Evolutionary conservation across 2,329 filamentous ascomycete species (phyloP), one percentile per base, ranked within the genome.

Genomic region (Colletotrichum gigasporum): DNA sequence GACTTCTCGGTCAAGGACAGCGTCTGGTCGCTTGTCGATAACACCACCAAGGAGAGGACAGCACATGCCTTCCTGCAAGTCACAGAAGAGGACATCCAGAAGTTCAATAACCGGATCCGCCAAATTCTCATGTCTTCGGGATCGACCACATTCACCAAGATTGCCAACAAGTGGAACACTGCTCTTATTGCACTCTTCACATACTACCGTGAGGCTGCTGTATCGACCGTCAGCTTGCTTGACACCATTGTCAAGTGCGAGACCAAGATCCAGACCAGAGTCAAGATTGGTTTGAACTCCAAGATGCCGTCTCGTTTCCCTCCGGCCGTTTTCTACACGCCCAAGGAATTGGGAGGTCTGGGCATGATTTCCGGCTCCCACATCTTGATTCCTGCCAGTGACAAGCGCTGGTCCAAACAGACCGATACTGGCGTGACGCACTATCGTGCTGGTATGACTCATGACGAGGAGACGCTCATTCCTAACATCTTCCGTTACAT

Each of bases 131-230:
- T 99, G 96, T 98, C 95, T 10, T 98, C 96, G 63, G 96, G 96
- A n/a, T 97, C 93, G 5, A 99, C 96, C 0, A 99, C 96, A 0
- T 99, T 99, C 80, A 99, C 96, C 45, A 99, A 99, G 86, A 99
- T 99, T 73, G 96, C 96, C 47, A 99, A 99, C 81, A 99, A 99
- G 81, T 99, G 96, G 96, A 99, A 99, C 79, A 99, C 96, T 0
- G 96, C 93, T 1, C 80, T 99, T 69, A 99, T 99, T 72, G 94
- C 96, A 1, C 86, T 99, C 24, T 99, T 99, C 80, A 98, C 96
- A 0, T 99, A 99, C 79, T 99, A 99, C 75, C 93, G 96, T 76
- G 96, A 99, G 76, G 96, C 96, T 48, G 96, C 96, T 14, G 95
- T 98, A 2, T 97, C 95, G 1, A 99, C 96, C 0, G 93, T 98